Percentiles rank a stretch among this genome's conserved stretches.
phyloP scores from a whole-genome alignment of 2,329 filamentous ascomycete species.

The Aspergillus piperis region DNA sequence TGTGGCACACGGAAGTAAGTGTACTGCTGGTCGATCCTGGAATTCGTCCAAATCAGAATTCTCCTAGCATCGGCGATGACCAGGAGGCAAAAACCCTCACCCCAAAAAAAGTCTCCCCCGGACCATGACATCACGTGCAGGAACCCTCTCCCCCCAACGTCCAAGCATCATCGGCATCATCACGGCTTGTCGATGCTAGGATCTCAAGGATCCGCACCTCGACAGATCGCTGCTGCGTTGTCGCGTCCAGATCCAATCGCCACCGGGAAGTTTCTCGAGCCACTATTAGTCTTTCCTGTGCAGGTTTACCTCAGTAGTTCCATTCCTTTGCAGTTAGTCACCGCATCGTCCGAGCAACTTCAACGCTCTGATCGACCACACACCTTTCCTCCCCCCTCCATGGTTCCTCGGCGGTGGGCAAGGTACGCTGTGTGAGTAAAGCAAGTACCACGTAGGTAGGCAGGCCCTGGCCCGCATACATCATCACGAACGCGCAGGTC shows the following conservation, averaged over 20 bases:
- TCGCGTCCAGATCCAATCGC: slow-evolving; percentile 20
- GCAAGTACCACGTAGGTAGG: background rate
- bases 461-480: background rate
- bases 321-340: slow-evolving; percentile 4
- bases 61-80: background rate
- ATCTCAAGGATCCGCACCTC: slow-evolving; percentile 18
- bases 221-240: slow-evolving; percentile 21
- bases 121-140: slow-evolving; percentile 15
- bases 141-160: slow-evolving; percentile 6
- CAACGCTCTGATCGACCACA: slow-evolving; percentile 4
- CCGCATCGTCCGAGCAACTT: slow-evolving; percentile 8
- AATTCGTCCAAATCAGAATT: background rate
- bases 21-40: background rate
- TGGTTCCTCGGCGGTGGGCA: slow-evolving; percentile 1
- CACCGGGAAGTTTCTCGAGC: slow-evolving; percentile 6
- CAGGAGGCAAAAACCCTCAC: background rate
- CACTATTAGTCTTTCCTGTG: slow-evolving; percentile 2
- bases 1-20: background rate
- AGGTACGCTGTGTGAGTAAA: background rate
- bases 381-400: background rate
- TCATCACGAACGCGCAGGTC: background rate
- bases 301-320: slow-evolving; percentile 16
- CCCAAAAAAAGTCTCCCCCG: background rate
- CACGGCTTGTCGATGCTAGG: slow-evolving; percentile 4
- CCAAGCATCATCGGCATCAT: slow-evolving; percentile 9